Base-by-base conservation (phyloP, 2,329 filamentous ascomycete genomes). In the Colletotrichum plurivorum region DNA sequence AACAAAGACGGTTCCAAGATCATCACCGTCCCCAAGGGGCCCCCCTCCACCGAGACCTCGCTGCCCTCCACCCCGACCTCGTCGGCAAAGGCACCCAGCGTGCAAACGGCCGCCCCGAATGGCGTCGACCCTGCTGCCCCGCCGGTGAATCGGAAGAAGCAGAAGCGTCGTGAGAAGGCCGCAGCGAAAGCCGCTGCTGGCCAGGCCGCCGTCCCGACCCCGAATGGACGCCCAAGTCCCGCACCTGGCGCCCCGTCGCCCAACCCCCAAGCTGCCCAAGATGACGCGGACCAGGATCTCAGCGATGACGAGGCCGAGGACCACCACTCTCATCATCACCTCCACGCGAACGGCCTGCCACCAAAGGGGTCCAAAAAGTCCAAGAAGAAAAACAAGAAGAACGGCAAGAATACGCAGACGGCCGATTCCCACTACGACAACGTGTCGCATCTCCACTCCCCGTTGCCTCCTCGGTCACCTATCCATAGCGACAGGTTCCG, bases 161-260 rank as follows among this genome's bases (percentile, higher is more conserved):
- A 96, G 80, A 98, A 97, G 86, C 90, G 95, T 74, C 89, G 95
- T 73, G 92, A 93, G 77, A 98, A 98, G 81, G 93, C 92, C 41
- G 92, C 93, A 39, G 92, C 91, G 70, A 89, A 92, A 77, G 88
- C 88, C 36, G 89, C 84, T 49, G 82, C 82, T 5, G 79, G 81
- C 53, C 64, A 60, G 53, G 51, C 63, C 13, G 65, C 41, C 46
- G 74, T 78, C 27, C 74, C 65, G 43, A 43, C 75, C 25, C 73
- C 76, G 39, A 85, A 87, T 71, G 84, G 84, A 22, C 77, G 83
- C 48, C 75, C 79, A 5, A 79, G 79, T 70, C 77, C 82, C 49
- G 74, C 80, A 31, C 71, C 76, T 48, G 75, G 76, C 8, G 70
- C 67, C 41, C 72, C 76, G 48, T 74, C 72, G 60, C 73, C 72